Evolutionary conservation across 257 asterid genomes (phyloP).

Genomic region (Forsythia viridissima): DNA sequence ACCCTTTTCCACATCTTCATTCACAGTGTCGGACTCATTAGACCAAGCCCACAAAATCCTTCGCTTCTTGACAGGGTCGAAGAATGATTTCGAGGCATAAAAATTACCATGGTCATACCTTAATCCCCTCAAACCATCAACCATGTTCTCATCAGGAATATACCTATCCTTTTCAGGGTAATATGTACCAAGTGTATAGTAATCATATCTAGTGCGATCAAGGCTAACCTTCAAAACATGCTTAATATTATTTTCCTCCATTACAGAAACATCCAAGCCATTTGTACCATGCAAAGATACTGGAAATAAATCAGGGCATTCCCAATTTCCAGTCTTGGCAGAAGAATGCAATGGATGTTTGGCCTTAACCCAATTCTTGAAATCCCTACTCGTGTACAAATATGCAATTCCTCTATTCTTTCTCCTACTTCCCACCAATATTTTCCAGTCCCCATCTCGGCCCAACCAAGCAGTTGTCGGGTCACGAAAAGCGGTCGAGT

Average conservation of each 20-base stretch:
- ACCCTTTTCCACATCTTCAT: slow-evolving; percentile 37
- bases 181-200: slow-evolving; percentile 48
- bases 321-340: slow-evolving; percentile 46
- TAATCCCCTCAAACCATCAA: slow-evolving; percentile 48
- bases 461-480: slow-evolving; percentile 60
- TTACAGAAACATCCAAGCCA: slow-evolving; percentile 28
- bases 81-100: slow-evolving; percentile 57
- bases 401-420: slow-evolving; percentile 31
- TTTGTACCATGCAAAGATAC: slow-evolving; percentile 21
- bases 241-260: slow-evolving; percentile 17
- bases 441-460: slow-evolving; percentile 45
- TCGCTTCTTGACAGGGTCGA: slow-evolving; percentile 39
- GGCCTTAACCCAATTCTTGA: slow-evolving; percentile 46
- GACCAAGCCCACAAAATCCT: slow-evolving; percentile 59
- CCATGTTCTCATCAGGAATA: slow-evolving; percentile 34
- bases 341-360: slow-evolving; percentile 44
- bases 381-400: slow-evolving; percentile 42
- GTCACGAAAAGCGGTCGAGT: slow-evolving; percentile 49
- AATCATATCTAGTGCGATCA: slow-evolving; percentile 44
- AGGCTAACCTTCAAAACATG: slow-evolving; percentile 44
- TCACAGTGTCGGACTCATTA: slow-evolving; percentile 41
- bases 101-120: slow-evolving; percentile 54
- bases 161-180: slow-evolving; percentile 26
- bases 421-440: slow-evolving; percentile 28
- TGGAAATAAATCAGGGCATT: slow-evolving; percentile 58